phyloP scores from a whole-genome alignment of 2,329 filamentous ascomycete species.

The Penicillium sp. region DNA sequence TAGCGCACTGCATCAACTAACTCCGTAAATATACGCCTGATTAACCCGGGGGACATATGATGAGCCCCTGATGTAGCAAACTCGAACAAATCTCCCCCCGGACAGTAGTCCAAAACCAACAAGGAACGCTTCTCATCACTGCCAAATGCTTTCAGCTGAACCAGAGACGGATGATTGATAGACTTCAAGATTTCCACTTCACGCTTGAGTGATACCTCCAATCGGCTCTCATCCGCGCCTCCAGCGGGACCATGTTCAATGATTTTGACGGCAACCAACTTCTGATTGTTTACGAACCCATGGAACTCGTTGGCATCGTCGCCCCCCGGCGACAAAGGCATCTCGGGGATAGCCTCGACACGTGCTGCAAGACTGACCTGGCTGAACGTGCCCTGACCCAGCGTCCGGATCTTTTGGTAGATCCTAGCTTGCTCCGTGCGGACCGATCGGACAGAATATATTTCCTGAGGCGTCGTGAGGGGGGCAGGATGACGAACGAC shows the following conservation, averaged over 20 bases:
- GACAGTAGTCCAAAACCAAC: conserved; percentile 84
- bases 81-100: conserved; percentile 92
- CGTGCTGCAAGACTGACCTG: conserved; percentile 88
- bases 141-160: conserved; percentile 87
- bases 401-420: conserved; percentile 73
- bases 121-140: conserved; percentile 78
- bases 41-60: conserved; percentile 63
- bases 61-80: conserved; percentile 71
- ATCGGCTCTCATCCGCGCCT: conserved; percentile 84
- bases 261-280: conserved; percentile 89
- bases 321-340: conserved; percentile 14
- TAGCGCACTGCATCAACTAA: conserved; percentile 80
- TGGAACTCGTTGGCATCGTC: conserved; percentile 15
- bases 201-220: conserved; percentile 89
- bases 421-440: conserved; percentile 65
- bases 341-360: conserved; percentile 54
- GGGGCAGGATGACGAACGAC: conserved; percentile 24
- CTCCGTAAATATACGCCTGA: conserved; percentile 86
- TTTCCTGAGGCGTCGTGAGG: conserved; percentile 47
- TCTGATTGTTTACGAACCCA: conserved; percentile 58
- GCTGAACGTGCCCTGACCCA: conserved; percentile 94
- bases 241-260: conserved; percentile 92
- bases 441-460: conserved; percentile 66
- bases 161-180: conserved; percentile 82
- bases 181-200: conserved; percentile 91